Base-by-base conservation (phyloP, 192 early-diverging fungal species). In the Linnemannia hyalina region DNA sequence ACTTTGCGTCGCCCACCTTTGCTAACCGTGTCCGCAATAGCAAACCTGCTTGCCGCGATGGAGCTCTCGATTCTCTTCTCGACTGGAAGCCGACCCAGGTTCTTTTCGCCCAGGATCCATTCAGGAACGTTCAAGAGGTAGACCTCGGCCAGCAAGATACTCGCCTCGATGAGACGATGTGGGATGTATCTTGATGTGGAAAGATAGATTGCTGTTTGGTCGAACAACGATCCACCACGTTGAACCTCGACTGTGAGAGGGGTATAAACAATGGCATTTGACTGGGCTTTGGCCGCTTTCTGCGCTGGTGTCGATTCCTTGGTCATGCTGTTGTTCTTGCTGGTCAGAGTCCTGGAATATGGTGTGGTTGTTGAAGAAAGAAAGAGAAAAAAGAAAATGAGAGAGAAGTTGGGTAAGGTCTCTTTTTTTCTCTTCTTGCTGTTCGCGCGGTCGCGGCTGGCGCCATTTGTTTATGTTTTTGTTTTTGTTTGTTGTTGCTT, bases 161-260 rank as follows among this genome's bases (percentile, higher is more conserved):
- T 22, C 9, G 47, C 16, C 46, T 86, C 84, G 0, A 81, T 38
- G 5, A 86, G 13, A 15, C 84, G 84, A 16, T 75, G 70, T 6
- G 84, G 84, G 15, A 86, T 77, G 60, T 78, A 81, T 47, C 71
- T 76, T n/a, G 84, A 86, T 0, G 75, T 78, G 4, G 84, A 57
- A 6, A 86, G 49, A 20, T 73, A 10, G 22, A 81, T 23, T 8
- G 41, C 47, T n/a, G 76, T 70, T 35, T 68, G 40, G 72, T 86
- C 84, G 40, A 46, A 86, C 36, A 80, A 68, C 20, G 8, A 18
- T 52, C 84, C 84, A 7, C 76, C 79, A 4, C 78, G 70, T 35
- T 86, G 84, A n/a, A 57, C 68, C 0, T 38, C 84, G 22, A 81
- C 79, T 47, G 84, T 86, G 6, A 72, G 8, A 23, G 84, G 78